Base-by-base conservation (phyloP, 306 rosid species). In the Sechiopsis laciniata region DNA sequence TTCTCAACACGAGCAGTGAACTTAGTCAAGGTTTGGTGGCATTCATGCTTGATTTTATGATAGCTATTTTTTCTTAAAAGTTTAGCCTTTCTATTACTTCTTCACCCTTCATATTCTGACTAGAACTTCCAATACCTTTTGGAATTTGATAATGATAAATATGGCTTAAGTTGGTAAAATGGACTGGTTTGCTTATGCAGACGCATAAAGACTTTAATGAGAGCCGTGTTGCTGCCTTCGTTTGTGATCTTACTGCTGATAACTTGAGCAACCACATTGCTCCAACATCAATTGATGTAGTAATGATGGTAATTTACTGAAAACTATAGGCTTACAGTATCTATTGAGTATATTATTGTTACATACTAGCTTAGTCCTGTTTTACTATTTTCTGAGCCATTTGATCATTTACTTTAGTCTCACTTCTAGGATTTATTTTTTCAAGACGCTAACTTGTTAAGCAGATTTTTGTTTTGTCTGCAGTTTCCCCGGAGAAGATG, bases 401-500 rank as follows among this genome's bases (percentile, higher is more conserved):
- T 82, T 61, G 59, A 10, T 69, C 60, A 69, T 54, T 70, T 21
- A 8, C 45, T 62, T 58, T 71, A 45, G 70, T 74, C 55, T 63
- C 64, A 46, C 58, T 67, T 57, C 42, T 73, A 26, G 4, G 1
- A 20, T 14, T n/a, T 5, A 37, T 37, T 53, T 72, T 77, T 68
- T 51, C 74, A 82, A 79, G 42, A 79, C 19, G 55, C 96, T 94
- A 91, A 94, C 99, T 51, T 77, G 84, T 89, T 88, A 87, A 89
- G 84, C 88, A 94, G 97, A 88, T 91, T 74, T 94, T 91, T 89
- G 87, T 94, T 80, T 83, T 94, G 73, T 94, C 97, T 85, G 96
- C 97, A 87, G 97, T 94, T 56, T 88, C 97, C 54, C 96, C 99
- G 16, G 97, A 91, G 78, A 94, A 87, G 90, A 94, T 91, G 99